These are phyloP conservation scores for Collariella sp. DNA, from an alignment of 495 filamentous ascomycete species.

Conservation along the genomic window DNA sequence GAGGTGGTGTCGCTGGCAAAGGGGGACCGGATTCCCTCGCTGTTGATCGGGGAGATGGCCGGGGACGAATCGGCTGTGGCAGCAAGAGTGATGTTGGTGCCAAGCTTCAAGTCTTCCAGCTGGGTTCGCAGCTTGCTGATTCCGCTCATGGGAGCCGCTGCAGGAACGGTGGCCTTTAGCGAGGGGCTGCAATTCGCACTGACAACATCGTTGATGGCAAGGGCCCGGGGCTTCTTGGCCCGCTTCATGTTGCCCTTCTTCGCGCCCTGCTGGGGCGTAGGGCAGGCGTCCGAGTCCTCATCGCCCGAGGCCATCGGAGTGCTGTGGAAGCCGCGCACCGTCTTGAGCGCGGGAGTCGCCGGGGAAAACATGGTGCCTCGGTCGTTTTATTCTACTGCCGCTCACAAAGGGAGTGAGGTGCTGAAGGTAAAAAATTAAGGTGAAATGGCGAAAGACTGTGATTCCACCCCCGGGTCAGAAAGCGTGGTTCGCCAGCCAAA, in stretches of 20 bases:
- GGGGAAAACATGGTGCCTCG: slow-evolving; percentile 28
- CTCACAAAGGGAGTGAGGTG: not conserved
- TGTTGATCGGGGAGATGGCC: slow-evolving; percentile 34
- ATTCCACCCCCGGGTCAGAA: not conserved
- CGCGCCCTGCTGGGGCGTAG: slow-evolving; percentile 27
- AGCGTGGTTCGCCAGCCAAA: slow-evolving; percentile 6
- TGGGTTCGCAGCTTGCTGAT: slow-evolving; percentile 73
- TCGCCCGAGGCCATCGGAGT: slow-evolving; percentile 79
- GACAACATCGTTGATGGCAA: slow-evolving; percentile 43
- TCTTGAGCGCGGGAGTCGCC: slow-evolving; percentile 57
- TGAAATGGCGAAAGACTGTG: slow-evolving; percentile 1
- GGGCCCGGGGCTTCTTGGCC: slow-evolving; percentile 17
- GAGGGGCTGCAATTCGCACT: slow-evolving; percentile 53
- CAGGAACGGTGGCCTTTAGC: slow-evolving; percentile 50
- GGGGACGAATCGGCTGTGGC: slow-evolving; percentile 31
- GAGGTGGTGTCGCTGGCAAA: slow-evolving; percentile 18
- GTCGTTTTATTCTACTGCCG: slow-evolving; percentile 3
- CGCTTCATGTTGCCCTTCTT: slow-evolving; percentile 24
- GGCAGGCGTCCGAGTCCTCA: slow-evolving; percentile 68
- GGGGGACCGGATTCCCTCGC: slow-evolving; percentile 31
- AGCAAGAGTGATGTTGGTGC: slow-evolving; percentile 23
- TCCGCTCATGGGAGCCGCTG: slow-evolving; percentile 45
- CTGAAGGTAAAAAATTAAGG: not conserved
- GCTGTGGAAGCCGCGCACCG: slow-evolving; percentile 60
- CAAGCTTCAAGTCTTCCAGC: slow-evolving; percentile 56